Evolutionary conservation across 768 basidiomycete genomes (phyloP).

Genomic region (Leucocoprinus sp.): DNA sequence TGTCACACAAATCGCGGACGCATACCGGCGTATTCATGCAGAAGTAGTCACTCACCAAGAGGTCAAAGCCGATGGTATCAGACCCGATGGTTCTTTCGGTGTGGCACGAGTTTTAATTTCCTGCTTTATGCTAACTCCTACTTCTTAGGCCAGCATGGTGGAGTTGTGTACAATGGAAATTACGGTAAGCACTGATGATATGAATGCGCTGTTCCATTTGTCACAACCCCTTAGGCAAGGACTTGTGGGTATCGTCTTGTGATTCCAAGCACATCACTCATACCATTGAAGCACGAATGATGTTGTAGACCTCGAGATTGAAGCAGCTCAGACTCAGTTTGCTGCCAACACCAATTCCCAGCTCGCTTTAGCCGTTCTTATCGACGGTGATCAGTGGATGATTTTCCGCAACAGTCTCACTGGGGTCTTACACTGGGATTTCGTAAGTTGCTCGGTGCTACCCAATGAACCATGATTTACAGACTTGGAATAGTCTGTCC

Average conservation of each 20-base stretch:
- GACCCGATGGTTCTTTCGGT: conserved; percentile 43
- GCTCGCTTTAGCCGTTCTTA: conserved; percentile 44
- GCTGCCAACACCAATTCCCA: conserved; percentile 34
- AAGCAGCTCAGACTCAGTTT: conserved; percentile 52
- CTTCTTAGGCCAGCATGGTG: conserved; percentile 44
- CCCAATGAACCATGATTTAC: conserved; percentile 1
- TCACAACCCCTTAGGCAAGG: conserved; percentile 26
- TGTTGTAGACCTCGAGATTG: conserved; percentile 52
- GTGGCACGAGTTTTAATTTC: conserved; percentile 2
- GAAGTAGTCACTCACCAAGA: conserved; percentile 44
- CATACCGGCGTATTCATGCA: conserved; percentile 41
- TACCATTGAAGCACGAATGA: conserved; percentile 41
- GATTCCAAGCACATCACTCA: background rate
- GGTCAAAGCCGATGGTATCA: conserved; percentile 52
- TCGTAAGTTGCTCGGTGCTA: conserved; percentile 33
- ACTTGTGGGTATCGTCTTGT: conserved; percentile 25
- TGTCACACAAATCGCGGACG: conserved; percentile 35
- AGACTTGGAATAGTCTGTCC: conserved; percentile 35
- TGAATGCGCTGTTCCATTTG: background rate
- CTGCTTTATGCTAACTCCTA: background rate
- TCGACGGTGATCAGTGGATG: conserved; percentile 64
- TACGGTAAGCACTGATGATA: conserved; percentile 35
- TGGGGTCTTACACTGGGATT: conserved; percentile 60
- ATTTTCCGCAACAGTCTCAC: conserved; percentile 53
- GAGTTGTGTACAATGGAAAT: conserved; percentile 66